phyloP scores from a whole-genome alignment of 306 rosid species.

The Mimosa pudica region DNA sequence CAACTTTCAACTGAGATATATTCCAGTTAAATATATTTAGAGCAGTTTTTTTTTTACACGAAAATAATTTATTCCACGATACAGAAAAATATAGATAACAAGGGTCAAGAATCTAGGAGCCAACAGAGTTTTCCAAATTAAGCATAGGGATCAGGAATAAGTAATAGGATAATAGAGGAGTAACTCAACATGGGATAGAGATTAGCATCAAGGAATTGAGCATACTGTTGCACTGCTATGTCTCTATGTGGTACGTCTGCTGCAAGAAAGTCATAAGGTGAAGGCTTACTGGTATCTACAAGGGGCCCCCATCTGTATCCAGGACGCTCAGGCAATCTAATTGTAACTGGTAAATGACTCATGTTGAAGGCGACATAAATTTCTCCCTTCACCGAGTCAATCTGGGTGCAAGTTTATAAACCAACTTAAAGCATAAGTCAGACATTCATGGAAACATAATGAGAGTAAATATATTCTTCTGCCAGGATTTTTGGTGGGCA shows the following conservation, averaged over 20 bases:
- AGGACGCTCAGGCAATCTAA: constrained; percentile 76
- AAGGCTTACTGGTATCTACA: constrained; percentile 78
- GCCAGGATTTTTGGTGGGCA: neutral
- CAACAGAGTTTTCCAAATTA: constrained; percentile 32
- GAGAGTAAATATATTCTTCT: constrained; percentile 4
- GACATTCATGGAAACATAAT: constrained; percentile 15
- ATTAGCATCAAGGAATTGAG: constrained; percentile 80
- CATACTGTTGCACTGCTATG: constrained; percentile 64
- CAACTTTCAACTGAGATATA: neutral
- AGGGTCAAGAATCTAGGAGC: constrained; percentile 5
- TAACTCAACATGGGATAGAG: constrained; percentile 91
- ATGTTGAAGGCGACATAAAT: constrained; percentile 83
- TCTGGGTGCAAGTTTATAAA: constrained; percentile 49
- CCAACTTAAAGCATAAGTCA: constrained; percentile 33
- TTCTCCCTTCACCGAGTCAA: constrained; percentile 80
- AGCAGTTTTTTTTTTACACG: neutral
- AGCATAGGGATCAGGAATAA: constrained; percentile 50
- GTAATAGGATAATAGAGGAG: constrained; percentile 88
- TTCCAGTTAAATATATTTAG: neutral
- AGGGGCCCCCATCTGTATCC: constrained; percentile 89
- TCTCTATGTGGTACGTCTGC: constrained; percentile 69
- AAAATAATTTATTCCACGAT: neutral
- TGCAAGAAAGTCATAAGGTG: constrained; percentile 82
- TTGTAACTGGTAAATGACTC: constrained; percentile 66
- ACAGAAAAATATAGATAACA: neutral